A percentile compares a stretch with the other conserved stretches of the same genome.
Conservation (phyloP, 164 flowering plant species). For the Amborella trichopoda region DNA sequence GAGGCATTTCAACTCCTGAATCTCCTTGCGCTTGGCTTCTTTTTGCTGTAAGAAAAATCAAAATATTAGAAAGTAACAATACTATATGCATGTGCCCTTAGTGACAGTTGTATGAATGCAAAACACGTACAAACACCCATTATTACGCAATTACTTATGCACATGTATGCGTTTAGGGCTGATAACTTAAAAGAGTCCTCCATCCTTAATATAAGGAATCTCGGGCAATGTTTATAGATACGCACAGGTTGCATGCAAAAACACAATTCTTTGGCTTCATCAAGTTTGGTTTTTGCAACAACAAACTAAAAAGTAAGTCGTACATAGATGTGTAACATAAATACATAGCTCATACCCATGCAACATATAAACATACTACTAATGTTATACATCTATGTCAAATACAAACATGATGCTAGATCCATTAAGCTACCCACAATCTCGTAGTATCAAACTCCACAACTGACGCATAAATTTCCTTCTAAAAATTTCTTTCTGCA, state of each 20-base stretch:
- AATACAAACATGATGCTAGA: background rate
- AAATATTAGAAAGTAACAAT: background rate
- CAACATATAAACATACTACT: no score
- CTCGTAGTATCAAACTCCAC: background rate
- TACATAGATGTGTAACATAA: no score
- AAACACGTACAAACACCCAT: background rate
- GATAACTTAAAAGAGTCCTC: background rate
- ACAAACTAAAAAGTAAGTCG: no score
- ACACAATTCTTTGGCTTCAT: no score
- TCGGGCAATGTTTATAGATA: no score
- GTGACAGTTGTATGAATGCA: background rate
- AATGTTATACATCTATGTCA: no score
- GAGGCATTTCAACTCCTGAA: constrained; percentile 3
- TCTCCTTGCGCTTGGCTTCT: constrained; percentile 4
- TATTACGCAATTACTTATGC: background rate
- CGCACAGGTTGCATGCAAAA: no score
- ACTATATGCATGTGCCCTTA: background rate
- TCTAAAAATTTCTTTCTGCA: background rate
- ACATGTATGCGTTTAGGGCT: background rate
- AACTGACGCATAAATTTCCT: background rate
- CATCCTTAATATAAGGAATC: background rate
- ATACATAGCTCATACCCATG: no score
- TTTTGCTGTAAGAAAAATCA: constrained; percentile 2
- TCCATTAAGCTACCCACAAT: background rate
- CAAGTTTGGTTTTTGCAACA: no score